Evolutionary conservation across 2,329 filamentous ascomycete species (phyloP).

Genomic region (Paecilomyces dactylethromorphus): DNA sequence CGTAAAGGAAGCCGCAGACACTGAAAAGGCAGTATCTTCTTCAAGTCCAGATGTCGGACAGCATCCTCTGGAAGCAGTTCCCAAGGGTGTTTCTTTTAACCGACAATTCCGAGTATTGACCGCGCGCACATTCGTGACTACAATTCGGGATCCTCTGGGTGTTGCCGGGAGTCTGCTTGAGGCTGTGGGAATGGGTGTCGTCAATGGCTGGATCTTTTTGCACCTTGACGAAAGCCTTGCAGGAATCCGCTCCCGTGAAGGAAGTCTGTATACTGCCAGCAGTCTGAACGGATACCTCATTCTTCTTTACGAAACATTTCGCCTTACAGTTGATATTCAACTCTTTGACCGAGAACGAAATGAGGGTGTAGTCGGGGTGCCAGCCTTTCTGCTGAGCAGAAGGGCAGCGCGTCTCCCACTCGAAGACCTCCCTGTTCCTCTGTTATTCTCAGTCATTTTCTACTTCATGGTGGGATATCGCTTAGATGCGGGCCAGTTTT

Average conservation of each 20-base stretch:
- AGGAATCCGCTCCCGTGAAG: constrained; percentile 67
- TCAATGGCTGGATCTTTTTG: constrained; percentile 68
- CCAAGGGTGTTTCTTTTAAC: constrained; percentile 49
- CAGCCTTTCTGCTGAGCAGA: constrained; percentile 64
- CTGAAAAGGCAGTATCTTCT: constrained; percentile 4
- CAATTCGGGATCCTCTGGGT: constrained; percentile 69
- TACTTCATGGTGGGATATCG: constrained; percentile 77
- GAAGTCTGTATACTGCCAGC: constrained; percentile 64
- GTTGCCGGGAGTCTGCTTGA: constrained; percentile 65
- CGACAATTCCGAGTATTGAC: constrained; percentile 63
- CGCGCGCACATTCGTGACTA: constrained; percentile 62
- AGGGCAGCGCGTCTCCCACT: constrained; percentile 62
- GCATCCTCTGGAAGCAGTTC: constrained; percentile 3
- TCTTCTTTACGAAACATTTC: constrained; percentile 68
- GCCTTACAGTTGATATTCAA: constrained; percentile 66
- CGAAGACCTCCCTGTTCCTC: constrained; percentile 66
- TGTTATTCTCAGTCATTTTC: constrained; percentile 63
- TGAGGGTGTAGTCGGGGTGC: constrained; percentile 64
- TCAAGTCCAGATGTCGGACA: background rate
- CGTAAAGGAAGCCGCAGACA: background rate
- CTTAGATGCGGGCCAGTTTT: constrained; percentile 56
- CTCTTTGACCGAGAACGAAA: constrained; percentile 69
- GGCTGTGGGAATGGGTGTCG: constrained; percentile 62
- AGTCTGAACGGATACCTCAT: constrained; percentile 71
- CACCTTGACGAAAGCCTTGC: constrained; percentile 58